phyloP scores from a whole-genome alignment of 1,284 basidiomycete species.

The Afroboletus lepidellus region DNA sequence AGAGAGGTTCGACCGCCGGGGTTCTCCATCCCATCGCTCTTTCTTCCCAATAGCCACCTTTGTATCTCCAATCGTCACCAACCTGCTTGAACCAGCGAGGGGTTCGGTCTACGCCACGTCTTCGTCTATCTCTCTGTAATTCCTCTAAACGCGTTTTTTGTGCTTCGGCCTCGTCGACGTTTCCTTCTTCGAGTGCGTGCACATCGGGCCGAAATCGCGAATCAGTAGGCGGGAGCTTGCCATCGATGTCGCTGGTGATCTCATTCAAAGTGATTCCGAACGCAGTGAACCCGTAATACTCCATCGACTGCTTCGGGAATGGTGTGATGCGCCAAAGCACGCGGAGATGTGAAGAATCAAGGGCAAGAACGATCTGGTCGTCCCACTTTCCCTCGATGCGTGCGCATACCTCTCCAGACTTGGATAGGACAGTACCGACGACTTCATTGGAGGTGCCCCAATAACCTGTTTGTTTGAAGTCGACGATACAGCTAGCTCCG shows the following conservation, averaged over 20 bases:
- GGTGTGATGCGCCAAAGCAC: slow-evolving; percentile 74
- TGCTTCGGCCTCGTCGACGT: slow-evolving; percentile 72
- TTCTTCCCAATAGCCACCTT: slow-evolving; percentile 82
- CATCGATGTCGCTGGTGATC: slow-evolving; percentile 67
- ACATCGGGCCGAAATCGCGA: slow-evolving; percentile 87
- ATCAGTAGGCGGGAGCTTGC: slow-evolving; percentile 78
- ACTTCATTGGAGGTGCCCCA: slow-evolving; percentile 79
- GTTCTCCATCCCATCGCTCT: slow-evolving; percentile 61
- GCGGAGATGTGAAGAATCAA: slow-evolving; percentile 67
- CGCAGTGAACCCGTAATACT: slow-evolving; percentile 81
- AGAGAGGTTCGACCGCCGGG: slow-evolving; percentile 50
- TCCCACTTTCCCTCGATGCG: slow-evolving; percentile 84
- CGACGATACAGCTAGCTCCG: slow-evolving; percentile 60
- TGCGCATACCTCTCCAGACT: slow-evolving; percentile 52
- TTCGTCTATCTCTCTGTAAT: slow-evolving; percentile 66
- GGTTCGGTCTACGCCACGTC: slow-evolving; percentile 49
- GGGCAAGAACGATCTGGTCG: slow-evolving; percentile 64
- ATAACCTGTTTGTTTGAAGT: slow-evolving; percentile 84
- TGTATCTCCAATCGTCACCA: slow-evolving; percentile 73
- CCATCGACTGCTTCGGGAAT: slow-evolving; percentile 70
- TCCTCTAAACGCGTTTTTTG: slow-evolving; percentile 79
- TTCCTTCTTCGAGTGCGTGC: slow-evolving; percentile 80
- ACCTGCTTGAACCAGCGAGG: slow-evolving; percentile 74
- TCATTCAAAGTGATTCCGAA: slow-evolving; percentile 85
- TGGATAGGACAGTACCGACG: slow-evolving; percentile 56